Conservation (phyloP, 306 rosid genomes). For the Cucurbita ficifolia region DNA sequence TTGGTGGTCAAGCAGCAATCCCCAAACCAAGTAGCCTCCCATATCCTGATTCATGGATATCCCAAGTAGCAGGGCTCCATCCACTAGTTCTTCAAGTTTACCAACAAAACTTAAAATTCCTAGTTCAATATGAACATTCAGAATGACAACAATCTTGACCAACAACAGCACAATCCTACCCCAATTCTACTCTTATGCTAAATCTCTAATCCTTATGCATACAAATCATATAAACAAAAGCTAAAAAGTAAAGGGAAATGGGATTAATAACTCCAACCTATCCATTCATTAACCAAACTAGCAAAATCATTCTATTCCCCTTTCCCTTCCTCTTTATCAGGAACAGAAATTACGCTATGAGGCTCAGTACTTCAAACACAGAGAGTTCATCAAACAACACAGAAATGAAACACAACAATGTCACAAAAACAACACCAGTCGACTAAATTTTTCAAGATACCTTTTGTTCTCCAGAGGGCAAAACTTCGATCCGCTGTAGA, state of each 20-base stretch:
- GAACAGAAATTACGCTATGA: neutral
- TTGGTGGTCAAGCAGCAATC: neutral
- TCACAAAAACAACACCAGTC: neutral
- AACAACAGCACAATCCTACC: neutral
- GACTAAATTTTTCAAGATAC: slow-evolving; percentile 13
- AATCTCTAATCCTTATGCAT: neutral
- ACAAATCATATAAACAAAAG: neutral
- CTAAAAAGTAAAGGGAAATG: neutral
- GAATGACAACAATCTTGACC: neutral
- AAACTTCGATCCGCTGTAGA: slow-evolving; percentile 22
- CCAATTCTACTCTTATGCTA: neutral
- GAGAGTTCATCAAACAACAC: neutral
- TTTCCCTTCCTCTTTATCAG: neutral
- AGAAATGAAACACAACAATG: neutral
- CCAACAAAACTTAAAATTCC: neutral
- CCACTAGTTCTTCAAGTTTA: neutral
- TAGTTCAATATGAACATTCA: neutral
- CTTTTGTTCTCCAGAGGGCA: slow-evolving; percentile 26
- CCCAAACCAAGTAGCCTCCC: neutral
- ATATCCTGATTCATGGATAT: neutral
- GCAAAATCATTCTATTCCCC: neutral
- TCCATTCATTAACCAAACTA: neutral
- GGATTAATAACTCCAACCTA: neutral
- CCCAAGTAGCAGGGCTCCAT: neutral
- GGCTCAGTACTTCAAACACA: neutral